These are phyloP conservation scores for Globisporangium splendens DNA, from an alignment of 352 stramenopile species.

Conservation along the genomic window DNA sequence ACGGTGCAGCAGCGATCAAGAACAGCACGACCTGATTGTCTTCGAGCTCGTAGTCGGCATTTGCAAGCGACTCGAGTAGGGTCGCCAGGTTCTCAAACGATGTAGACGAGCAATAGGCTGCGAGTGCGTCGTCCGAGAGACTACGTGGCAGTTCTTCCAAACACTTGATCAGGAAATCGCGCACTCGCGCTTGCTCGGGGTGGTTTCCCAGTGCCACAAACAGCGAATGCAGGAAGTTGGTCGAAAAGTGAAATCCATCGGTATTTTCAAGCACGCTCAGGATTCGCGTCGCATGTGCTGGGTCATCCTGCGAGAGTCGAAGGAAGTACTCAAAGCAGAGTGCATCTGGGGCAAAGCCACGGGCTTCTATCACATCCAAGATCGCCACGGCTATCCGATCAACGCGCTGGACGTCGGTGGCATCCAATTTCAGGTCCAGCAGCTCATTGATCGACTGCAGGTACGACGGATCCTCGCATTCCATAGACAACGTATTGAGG, in stretches of 20 bases:
- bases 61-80: conserved; percentile 35
- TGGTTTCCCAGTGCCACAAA: conserved; percentile 37
- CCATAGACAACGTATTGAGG: conserved; percentile 23
- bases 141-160: conserved; percentile 31
- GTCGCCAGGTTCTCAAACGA: conserved; percentile 25
- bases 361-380: conserved; percentile 34
- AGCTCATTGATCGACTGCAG: conserved; percentile 25
- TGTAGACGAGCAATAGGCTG: conserved; percentile 51
- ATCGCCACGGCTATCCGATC: conserved; percentile 19
- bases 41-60: conserved; percentile 27
- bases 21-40: conserved; percentile 66
- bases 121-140: conserved; percentile 41
- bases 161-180: conserved; percentile 43
- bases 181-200: conserved; percentile 31
- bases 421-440: conserved; percentile 17
- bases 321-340: conserved; percentile 45
- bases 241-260: conserved; percentile 24
- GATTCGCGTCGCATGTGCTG: conserved; percentile 27
- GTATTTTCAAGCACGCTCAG: conserved; percentile 37
- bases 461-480: conserved; percentile 21
- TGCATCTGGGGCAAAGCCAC: conserved; percentile 29
- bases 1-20: conserved; percentile 39
- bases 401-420: conserved; percentile 7
- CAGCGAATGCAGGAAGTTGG: conserved; percentile 49
- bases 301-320: conserved; percentile 27